Base-by-base conservation (phyloP, 2,329 filamentous ascomycete genomes). In the Xenoacremonium recifei region DNA sequence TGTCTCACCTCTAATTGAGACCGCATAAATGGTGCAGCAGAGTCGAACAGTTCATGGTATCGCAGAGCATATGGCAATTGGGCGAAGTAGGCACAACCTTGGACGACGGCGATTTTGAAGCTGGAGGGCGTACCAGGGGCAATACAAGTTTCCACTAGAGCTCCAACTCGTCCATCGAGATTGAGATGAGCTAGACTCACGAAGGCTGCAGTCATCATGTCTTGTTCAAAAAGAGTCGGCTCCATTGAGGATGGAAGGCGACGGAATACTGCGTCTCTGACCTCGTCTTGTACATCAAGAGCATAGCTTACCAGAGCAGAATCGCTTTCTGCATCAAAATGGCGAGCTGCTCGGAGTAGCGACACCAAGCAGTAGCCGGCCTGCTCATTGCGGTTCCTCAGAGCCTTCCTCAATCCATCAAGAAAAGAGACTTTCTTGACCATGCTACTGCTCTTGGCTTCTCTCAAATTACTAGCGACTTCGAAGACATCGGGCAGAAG, bases 401-500 rank as follows among this genome's bases (percentile, higher is more conserved):
- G 63, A 16, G 78, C 70, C 57, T 86, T 87, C 53, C 79, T 72
- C 11, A 86, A 61, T 31, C 72, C 72, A 45, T 86, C 82, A 13
- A 87, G 66, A 50, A 85, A 85, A 3, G 75, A 71, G 5, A 84
- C 77, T 55, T 84, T 85, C 63, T 86, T 87, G 13, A 75, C 70
- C 60, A 85, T 77, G 51, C 77, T 75, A 40, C 73, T 71, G 51
- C 75, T 78, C 59, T 83, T 85, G 21, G 75, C 74, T 49, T 85
- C 81, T 44, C 80, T 73, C 59, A 86, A 69, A 60, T 83, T 83
- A 61, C 80, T 84, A 19, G 82, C 82, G 23, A 85, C 80, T 61
- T 85, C 80, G 50, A 87, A 87, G 5, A 86, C 79, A 51, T 87
- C 83, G 4, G 83, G 83, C 7, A 85, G 66, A 7, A 87, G 69